Conservation (phyloP, 2,329 filamentous ascomycete genomes). For the Colletotrichum spaethianum region DNA sequence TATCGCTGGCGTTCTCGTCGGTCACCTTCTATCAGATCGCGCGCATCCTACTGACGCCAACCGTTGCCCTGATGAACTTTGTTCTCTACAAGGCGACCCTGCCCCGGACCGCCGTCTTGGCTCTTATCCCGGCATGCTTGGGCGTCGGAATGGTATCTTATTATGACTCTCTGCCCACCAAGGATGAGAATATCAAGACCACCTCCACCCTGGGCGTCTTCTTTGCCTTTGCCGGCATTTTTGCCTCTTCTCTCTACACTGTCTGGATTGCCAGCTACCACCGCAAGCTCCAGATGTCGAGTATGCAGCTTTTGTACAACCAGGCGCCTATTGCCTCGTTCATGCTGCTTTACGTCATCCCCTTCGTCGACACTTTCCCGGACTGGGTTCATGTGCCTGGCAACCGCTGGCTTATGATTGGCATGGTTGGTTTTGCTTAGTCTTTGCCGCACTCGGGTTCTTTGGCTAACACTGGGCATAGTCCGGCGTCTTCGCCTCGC, state of each 20-base stretch:
- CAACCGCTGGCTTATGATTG: conserved; percentile 70
- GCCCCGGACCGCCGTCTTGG: conserved; percentile 66
- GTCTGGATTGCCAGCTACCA: conserved; percentile 79
- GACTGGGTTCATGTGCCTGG: conserved; percentile 65
- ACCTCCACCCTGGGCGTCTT: conserved; percentile 72
- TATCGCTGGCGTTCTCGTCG: conserved; percentile 76
- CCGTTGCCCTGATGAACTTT: conserved; percentile 76
- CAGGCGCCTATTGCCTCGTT: conserved; percentile 75
- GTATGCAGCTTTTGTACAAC: conserved; percentile 79
- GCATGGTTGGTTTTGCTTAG: conserved; percentile 62
- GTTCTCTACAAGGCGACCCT: conserved; percentile 71
- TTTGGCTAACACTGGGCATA: conserved; percentile 45
- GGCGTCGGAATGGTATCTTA: conserved; percentile 78
- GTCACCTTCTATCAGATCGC: conserved; percentile 81
- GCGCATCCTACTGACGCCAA: conserved; percentile 76
- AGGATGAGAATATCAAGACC: conserved; percentile 64
- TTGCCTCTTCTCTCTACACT: conserved; percentile 77
- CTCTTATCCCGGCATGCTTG: conserved; percentile 72
- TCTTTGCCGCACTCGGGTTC: neutral
- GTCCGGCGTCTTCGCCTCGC: conserved; percentile 74
- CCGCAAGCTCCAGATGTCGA: conserved; percentile 75
- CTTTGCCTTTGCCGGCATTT: conserved; percentile 75
- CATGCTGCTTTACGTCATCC: conserved; percentile 75
- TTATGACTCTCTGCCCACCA: conserved; percentile 72
- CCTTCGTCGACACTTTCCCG: conserved; percentile 75